phyloP scores from a whole-genome alignment of 345 rosid species.

The Syzygium aromaticum region DNA sequence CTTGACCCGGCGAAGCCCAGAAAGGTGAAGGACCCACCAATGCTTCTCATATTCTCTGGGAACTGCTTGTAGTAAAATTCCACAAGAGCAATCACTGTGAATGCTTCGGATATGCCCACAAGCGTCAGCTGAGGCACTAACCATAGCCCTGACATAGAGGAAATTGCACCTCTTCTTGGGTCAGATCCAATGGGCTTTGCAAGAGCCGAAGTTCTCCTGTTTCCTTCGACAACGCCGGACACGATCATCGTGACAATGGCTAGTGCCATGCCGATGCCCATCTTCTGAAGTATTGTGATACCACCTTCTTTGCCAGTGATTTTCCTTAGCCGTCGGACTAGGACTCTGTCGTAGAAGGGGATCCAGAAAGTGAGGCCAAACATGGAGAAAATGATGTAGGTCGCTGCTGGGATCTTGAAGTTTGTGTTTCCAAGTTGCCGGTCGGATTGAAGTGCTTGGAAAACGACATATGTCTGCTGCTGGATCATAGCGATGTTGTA shows the following conservation, averaged over 20 bases:
- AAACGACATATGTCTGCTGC: conserved; percentile 8
- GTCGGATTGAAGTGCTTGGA: conserved; percentile 13
- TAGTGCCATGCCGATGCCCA: conserved; percentile 36
- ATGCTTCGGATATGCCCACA: conserved; percentile 43
- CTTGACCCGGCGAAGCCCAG: conserved; percentile 20
- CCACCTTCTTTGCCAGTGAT: conserved; percentile 19
- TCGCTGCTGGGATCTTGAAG: conserved; percentile 18
- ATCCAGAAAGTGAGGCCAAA: conserved; percentile 17
- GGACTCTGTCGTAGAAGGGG: conserved; percentile 17
- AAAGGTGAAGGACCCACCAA: conserved; percentile 22
- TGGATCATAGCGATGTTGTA: not conserved
- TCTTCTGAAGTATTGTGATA: conserved; percentile 22
- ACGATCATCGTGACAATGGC: conserved; percentile 27
- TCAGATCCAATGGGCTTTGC: conserved; percentile 40
- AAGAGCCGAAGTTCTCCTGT: conserved; percentile 30
- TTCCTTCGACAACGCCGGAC: conserved; percentile 35
- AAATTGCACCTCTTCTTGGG: conserved; percentile 30
- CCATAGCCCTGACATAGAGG: conserved; percentile 47
- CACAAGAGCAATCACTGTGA: conserved; percentile 13
- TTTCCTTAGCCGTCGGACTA: conserved; percentile 13
- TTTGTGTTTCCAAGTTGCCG: not conserved
- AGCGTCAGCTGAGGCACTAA: conserved; percentile 40
- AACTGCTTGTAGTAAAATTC: conserved; percentile 52
- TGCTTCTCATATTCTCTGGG: conserved; percentile 50
- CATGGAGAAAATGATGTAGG: conserved; percentile 6